Base-by-base conservation (phyloP, 331 rosid species). In the Dryas integrifolia region DNA sequence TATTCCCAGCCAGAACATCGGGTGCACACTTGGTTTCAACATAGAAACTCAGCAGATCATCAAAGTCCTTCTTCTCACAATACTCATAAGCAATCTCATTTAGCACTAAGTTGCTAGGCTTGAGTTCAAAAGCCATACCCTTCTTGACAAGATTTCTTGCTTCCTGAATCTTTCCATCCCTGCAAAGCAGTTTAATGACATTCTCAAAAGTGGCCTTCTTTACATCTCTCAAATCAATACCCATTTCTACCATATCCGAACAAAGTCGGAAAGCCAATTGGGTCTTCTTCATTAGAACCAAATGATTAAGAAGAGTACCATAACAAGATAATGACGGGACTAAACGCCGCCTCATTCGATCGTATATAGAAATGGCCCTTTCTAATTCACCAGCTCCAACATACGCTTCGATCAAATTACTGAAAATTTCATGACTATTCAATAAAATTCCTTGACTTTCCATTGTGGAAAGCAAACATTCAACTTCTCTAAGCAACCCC, bases 31-130 rank as follows among this genome's bases (percentile, higher is more conserved):
- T 81, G 18, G 84, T 83, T 64, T 88, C 96, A 56, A 79, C 61
- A 81, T 84, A 89, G 82, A 94, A 89, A 84, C 92, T 84, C 81
- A 94, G 67, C 59, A 88, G 72, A 84, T 94, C 98, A 40, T 84
- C 84, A 35, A 91, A 91, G 73, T 91, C 90, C 83, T 69, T 91
- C 90, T 85, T 89, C 75, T 91, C 88, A 84, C 98, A 91, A 78
- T 91, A 91, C 41, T 92, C 92, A 70, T 64, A 75, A 16, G 91
- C 87, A 84, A 91, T 76, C 67, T 84, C 96, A 85, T 89, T 84
- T 45, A 85, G 77, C 80, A 85, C 82, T 14, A 69, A 77, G 46
- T 79, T 41, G 59, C 85, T 85, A 69, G 84, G 82, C 80, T 74
- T 81, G 67, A 66, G 78, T 21, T 81, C 80, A 8, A 69, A 80